Evolutionary conservation across 495 filamentous ascomycete species (phyloP), one percentile per base, ranked within the genome.

Genomic region (Podospora pseudopauciseta): DNA sequence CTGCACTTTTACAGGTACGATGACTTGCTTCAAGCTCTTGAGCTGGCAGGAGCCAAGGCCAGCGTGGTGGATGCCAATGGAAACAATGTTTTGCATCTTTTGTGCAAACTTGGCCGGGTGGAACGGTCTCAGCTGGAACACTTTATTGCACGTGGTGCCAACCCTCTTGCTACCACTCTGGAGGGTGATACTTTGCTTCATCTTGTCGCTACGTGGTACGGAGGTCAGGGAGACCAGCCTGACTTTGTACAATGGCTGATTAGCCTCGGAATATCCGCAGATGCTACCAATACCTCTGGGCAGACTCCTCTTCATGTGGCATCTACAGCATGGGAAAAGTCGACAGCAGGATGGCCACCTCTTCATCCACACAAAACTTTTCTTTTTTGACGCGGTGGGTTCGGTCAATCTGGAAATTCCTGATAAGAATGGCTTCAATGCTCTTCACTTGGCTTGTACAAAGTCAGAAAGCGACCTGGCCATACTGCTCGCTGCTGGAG

Each of bases 211-310:
- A 19, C 1, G 23, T 23, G 23, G 23, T 23, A 23, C 23, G 23
- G 23, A 23, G 23, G 23, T 23, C 0, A 0, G 23, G 23, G 23
- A 23, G 1, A 23, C 23, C 23, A 23, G 23, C 23, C 23, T 23
- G 23, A 23, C 23, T 6, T 5, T 6, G 58, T 60, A 30, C 18
- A 44, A 19, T 68, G 67, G 67, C 68, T 73, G 18, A 32, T 68
- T 20, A 57, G 63, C 60, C 65, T 65, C 3, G 71, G 71, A 6
- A 64, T 67, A 16, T 20, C 64, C 7, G 20, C 70, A 5, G 62
- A 68, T 44, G 65, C 65, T 13, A 32, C 34, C n/a, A 68, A 73
- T 60, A 15, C 0, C 0, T 23, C 7, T 5, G 58, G 58, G 0
- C 54, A 56, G 19, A 56, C 54, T 20, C 5, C 54, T 56, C 19